Evolutionary conservation across 2,329 filamentous ascomycete species (phyloP), one percentile per base, ranked within the genome.

Genomic region (Colletotrichum orchidophilum): DNA sequence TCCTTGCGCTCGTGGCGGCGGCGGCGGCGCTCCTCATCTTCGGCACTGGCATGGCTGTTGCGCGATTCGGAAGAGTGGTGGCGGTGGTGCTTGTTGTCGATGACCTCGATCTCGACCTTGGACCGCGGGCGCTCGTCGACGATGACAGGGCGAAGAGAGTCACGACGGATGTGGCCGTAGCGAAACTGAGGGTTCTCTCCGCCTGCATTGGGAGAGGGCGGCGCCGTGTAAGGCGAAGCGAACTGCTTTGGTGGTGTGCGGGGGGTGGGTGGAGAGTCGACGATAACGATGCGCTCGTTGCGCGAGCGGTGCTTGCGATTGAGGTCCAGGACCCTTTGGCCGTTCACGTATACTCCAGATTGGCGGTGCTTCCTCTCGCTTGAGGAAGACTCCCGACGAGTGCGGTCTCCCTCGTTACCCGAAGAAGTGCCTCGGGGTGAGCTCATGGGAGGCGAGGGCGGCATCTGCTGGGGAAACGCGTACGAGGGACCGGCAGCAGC

Each of bases 241-340:
- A 80, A 83, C 39, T 77, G 75, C 72, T 82, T 83, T n/a, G 86
- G 84, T 29, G 86, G 83, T 31, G 85, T 85, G 66, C 83, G 81
- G 42, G 85, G 82, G 9, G 82, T 83, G 13, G 85, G 81, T 3
- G 84, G 84, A 73, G 80, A 80, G 70, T 87, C 82, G 62, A 84
- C 80, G 66, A 87, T 80, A 65, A 85, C 74, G 63, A 84, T 79
- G 66, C 84, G 83, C 72, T 87, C 85, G 60, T 80, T 79, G 68
- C 79, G 80, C 53, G 80, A 72, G 58, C 76, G 75, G 63, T 78
- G 75, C 46, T 77, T 78, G 69, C 77, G 79, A 73, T 78, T 77
- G 65, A 80, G 62, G 61, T 82, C 80, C 55, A 81, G 63, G 2
- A 81, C 75, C 74, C 78, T 81, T 31, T 79, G 77, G 63, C 78